Percentiles rank a stretch among this genome's conserved stretches.
These are phyloP conservation scores for Mortierella sp. DNA, from an alignment of 371 early-diverging fungal species.

Conservation along the genomic window DNA sequence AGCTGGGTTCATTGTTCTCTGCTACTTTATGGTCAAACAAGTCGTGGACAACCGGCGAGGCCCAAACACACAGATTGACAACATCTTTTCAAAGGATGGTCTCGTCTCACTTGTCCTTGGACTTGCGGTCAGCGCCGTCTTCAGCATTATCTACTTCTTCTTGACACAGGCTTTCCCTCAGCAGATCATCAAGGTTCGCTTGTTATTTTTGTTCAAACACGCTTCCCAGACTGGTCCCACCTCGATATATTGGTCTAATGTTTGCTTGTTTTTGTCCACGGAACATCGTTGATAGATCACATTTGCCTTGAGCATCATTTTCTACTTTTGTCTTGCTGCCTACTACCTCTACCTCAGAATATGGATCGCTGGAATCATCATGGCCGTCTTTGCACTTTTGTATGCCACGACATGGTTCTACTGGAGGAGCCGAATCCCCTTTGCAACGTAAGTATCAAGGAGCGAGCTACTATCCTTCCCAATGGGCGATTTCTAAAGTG, in stretches of 20 bases:
- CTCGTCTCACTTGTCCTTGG: constrained; percentile 37
- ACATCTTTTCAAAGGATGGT: constrained; percentile 24
- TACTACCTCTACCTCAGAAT: constrained; percentile 38
- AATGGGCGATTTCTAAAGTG: too few species aligned
- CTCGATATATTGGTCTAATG: too few species aligned
- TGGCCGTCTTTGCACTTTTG: constrained; percentile 48
- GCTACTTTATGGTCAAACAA: constrained; percentile 43
- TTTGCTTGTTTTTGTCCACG: too few species aligned
- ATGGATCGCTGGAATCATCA: constrained; percentile 42
- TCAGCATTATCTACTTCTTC: constrained; percentile 34
- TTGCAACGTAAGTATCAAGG: constrained; percentile 34
- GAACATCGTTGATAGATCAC: constrained; percentile 42
- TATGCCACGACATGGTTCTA: constrained; percentile 52
- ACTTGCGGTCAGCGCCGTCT: constrained; percentile 31
- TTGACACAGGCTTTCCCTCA: constrained; percentile 43
- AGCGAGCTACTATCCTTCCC: neutral
- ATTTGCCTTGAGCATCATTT: constrained; percentile 53
- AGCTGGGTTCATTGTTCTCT: constrained; percentile 56
- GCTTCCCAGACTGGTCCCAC: too few species aligned
- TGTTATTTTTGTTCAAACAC: neutral
- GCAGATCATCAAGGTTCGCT: constrained; percentile 33
- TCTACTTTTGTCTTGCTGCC: constrained; percentile 21
- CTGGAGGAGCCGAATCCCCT: constrained; percentile 57
- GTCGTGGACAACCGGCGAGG: constrained; percentile 24
- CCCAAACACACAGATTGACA: too few species aligned